phyloP scores from a whole-genome alignment of 768 basidiomycete species.

The Candolleomyces efflorescens region DNA sequence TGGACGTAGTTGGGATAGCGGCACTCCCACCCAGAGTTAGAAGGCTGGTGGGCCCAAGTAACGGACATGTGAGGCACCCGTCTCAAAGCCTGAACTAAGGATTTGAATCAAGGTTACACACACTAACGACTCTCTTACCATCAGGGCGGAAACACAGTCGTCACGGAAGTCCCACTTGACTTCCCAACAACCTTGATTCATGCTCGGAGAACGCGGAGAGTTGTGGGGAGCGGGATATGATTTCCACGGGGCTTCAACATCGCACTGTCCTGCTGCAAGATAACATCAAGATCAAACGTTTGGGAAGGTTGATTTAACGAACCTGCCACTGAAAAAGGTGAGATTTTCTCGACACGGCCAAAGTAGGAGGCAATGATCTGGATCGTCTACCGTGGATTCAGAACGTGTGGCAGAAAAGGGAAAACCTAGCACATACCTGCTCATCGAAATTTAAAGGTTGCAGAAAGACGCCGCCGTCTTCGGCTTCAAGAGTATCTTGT shows the following conservation, averaged over 20 bases:
- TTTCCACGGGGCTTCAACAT: not conserved
- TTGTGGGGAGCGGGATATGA: slow-evolving; percentile 52
- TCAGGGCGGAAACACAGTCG: slow-evolving; percentile 67
- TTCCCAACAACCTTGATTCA: slow-evolving; percentile 67
- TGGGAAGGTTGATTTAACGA: not conserved
- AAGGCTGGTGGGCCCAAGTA: slow-evolving; percentile 73
- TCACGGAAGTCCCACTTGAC: slow-evolving; percentile 78
- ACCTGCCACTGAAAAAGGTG: slow-evolving; percentile 18
- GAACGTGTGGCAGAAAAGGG: not conserved
- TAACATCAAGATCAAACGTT: not conserved
- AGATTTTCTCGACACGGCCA: slow-evolving; percentile 60
- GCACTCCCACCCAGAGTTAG: slow-evolving; percentile 2
- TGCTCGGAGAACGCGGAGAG: slow-evolving; percentile 45
- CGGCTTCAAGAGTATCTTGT: slow-evolving; percentile 11
- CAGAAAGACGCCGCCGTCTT: slow-evolving; percentile 39
- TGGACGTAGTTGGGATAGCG: slow-evolving; percentile 11
- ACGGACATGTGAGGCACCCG: slow-evolving; percentile 67
- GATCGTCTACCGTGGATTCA: slow-evolving; percentile 37
- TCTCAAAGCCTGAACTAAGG: slow-evolving; percentile 54
- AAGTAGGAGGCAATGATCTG: slow-evolving; percentile 52
- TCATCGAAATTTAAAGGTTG: slow-evolving; percentile 57
- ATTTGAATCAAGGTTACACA: not conserved
- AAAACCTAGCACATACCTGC: slow-evolving; percentile 35
- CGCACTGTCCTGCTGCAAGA: not conserved
- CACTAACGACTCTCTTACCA: slow-evolving; percentile 37